Evolutionary conservation across 2,329 filamentous ascomycete genomes (phyloP), one percentile per base, ranked within the genome.

Genomic region (Colletotrichum eremochloae): DNA sequence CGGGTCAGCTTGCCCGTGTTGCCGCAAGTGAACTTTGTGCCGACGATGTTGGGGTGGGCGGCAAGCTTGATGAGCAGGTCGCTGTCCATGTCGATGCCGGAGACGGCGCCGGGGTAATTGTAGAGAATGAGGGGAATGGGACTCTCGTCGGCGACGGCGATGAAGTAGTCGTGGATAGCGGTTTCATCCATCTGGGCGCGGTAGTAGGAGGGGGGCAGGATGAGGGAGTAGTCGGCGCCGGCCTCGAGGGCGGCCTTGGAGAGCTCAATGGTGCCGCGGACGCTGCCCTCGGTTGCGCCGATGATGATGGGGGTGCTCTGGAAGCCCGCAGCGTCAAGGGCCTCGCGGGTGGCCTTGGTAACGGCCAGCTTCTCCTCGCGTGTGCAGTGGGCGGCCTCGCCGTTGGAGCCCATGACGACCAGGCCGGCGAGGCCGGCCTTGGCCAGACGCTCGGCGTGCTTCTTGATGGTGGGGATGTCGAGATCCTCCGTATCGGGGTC

Each of bases 11-110:
- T 97, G 75, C 94, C 94, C 1, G 94, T 96, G 85, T 94, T 96
- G 75, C 93, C 94, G 80, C 94, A 97, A 52, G 94, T 97, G 86
- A 97, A 97, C 82, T 97, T 97, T 67, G 94, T 95, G 74, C 94
- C 94, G 74, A 95, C 85, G 78, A 97, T 94, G 83, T 97, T 97
- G 75, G 91, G 90, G 83, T 97, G 94, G 80, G 91, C 84, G 56
- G 92, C 93, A 48, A 97, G 89, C 79, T 88, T 89, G 84, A 96
- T 94, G 78, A 97, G 89, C 72, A 96, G 87, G 80, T 97, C 94
- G 71, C 93, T 95, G 86, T 96, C 94, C 89, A 97, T 92, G 81
- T 97, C 94, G 78, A 97, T 93, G 63, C 94, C 94, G 7, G 93
- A 89, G 7, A 96, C 94, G 62, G 94, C 94, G 63, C 94, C 94